Percentiles rank a stretch among this genome's conserved stretches.
Conservation (phyloP, 2,329 filamentous ascomycete genomes). For the Colletotrichum aenigma region DNA sequence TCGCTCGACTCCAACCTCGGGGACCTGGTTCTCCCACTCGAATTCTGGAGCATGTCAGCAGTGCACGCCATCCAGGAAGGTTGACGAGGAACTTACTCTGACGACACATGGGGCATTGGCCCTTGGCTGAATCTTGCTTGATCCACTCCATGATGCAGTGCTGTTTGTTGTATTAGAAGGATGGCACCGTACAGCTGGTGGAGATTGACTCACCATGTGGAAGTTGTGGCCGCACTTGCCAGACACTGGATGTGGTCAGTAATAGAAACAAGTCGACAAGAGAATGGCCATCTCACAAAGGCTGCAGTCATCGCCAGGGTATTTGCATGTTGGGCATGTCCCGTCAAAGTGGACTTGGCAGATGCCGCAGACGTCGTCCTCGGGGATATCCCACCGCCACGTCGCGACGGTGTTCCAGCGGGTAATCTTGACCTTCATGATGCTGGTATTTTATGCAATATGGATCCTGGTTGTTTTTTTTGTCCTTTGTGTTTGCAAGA, state of each 20-base stretch:
- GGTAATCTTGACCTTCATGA: constrained; percentile 94
- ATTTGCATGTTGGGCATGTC: constrained; percentile 97
- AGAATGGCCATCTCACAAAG: constrained; percentile 66
- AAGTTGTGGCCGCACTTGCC: constrained; percentile 98
- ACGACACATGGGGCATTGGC: constrained; percentile 96
- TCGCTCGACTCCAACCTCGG: constrained; percentile 29
- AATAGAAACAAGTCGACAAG: neutral
- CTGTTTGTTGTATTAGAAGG: constrained; percentile 47
- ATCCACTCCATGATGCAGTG: constrained; percentile 98
- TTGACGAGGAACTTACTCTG: constrained; percentile 68
- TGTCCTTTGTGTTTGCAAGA: neutral
- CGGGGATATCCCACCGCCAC: constrained; percentile 97
- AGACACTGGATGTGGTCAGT: constrained; percentile 66
- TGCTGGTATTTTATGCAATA: constrained; percentile 13
- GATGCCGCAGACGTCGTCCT: constrained; percentile 97
- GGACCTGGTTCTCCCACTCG: constrained; percentile 43
- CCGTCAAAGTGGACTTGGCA: constrained; percentile 98
- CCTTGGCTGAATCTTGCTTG: constrained; percentile 89
- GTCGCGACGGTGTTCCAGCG: constrained; percentile 94
- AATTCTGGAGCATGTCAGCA: constrained; percentile 33
- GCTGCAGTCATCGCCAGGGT: constrained; percentile 93
- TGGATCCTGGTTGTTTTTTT: neutral
- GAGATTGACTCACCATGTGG: constrained; percentile 75
- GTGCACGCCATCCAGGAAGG: too few relatives aligned
- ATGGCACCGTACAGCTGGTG: neutral